A percentile compares a stretch with the other conserved stretches of the same genome.
Evolutionary conservation across 208 protist species (phyloP).

Genomic region (Crithidia sp.): DNA sequence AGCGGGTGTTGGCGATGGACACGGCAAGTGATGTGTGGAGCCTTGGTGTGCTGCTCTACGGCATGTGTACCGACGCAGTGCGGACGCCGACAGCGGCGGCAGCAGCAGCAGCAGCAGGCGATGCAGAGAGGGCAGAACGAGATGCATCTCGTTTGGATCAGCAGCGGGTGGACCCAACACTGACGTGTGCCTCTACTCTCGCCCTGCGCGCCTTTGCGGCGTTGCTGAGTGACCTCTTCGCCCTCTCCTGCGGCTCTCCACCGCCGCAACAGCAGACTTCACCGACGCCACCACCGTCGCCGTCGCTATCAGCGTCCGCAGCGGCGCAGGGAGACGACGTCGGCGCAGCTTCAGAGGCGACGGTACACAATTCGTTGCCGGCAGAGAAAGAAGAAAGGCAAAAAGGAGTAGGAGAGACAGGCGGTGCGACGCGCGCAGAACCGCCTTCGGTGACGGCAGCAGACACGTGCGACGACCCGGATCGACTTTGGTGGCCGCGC

Average conservation of each 20-base stretch:
- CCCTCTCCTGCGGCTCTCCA: constrained; percentile 1
- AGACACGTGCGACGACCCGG: neutral
- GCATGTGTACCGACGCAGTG: constrained; percentile 22
- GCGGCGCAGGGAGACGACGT: too few species aligned
- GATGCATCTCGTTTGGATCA: too few species aligned
- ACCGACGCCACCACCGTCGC: neutral
- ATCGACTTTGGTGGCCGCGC: constrained; percentile 25
- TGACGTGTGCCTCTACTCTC: constrained; percentile 10
- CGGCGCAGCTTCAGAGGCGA: too few species aligned
- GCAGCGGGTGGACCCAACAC: neutral
- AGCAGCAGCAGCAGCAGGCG: neutral
- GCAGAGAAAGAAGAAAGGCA: too few species aligned
- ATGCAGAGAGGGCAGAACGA: too few species aligned
- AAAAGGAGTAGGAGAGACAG: too few species aligned
- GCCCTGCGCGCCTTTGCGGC: constrained; percentile 28
- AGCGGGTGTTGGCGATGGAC: constrained; percentile 32
- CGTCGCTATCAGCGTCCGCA: too few species aligned
- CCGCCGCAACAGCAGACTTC: neutral
- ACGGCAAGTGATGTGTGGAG: constrained; percentile 40
- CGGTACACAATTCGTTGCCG: too few species aligned
- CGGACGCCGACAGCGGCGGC: neutral
- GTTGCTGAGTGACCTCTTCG: constrained; percentile 30
- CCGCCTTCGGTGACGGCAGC: too few species aligned
- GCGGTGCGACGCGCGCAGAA: too few species aligned
- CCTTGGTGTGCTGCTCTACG: constrained; percentile 37